Percentiles rank a stretch among this genome's conserved stretches.
Conservation (phyloP, 352 stramenopile genomes). For the Elongisporangium senticosum region DNA sequence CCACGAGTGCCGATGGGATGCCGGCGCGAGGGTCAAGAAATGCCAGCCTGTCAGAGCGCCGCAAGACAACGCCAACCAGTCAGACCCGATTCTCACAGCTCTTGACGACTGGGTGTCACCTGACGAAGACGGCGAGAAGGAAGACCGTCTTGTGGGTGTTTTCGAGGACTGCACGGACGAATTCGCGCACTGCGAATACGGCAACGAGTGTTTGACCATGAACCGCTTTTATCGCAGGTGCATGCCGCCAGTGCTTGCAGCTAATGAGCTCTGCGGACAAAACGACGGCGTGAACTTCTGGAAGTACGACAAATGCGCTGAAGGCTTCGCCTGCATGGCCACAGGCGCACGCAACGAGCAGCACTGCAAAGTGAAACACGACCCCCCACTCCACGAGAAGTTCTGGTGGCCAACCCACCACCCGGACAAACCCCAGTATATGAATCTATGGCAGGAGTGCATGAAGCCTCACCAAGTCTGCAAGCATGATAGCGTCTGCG, state of each 20-base stretch:
- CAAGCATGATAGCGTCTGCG: not conserved
- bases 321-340: not conserved
- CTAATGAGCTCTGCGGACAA: not conserved
- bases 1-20: constrained; percentile 3
- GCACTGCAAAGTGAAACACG: not conserved
- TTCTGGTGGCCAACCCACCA: not conserved
- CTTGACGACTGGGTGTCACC: not conserved
- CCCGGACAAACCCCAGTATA: not conserved
- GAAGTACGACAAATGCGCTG: constrained; percentile 2
- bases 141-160: not conserved
- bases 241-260: not conserved
- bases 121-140: not conserved
- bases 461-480: not conserved
- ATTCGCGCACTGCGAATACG: not conserved
- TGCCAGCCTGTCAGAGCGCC: not conserved
- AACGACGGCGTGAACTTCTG: constrained; percentile 3
- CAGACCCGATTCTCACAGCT: not conserved
- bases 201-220: not conserved
- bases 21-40: not conserved
- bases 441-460: not conserved
- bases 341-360: not conserved
- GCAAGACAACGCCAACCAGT: not conserved
- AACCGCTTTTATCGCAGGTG: not conserved
- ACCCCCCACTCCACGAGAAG: not conserved
- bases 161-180: constrained; percentile 1